Base-by-base conservation (phyloP, 225 moss, liverwort and hornwort species). In the Lunularia cruciata region DNA sequence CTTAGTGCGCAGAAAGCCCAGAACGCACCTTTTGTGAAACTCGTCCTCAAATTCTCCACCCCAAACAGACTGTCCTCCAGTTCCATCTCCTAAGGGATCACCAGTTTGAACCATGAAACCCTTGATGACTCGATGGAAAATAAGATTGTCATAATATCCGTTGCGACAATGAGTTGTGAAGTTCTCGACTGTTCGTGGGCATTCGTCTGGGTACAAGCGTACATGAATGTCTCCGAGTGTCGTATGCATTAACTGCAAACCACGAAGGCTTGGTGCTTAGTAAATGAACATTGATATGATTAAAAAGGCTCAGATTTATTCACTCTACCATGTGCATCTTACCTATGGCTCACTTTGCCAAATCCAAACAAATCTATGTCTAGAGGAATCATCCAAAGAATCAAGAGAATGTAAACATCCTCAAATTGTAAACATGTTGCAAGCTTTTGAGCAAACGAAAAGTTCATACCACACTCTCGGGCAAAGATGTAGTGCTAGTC, bases 1-100 rank as follows among this genome's bases (percentile, higher is more conserved):
- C 14, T 12, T 6, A 6, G 31, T 5, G 20, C 47, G 19, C 28
- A 25, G 5, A 35, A 23, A 4, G 2, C 25, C 47, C n/a, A 20
- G 15, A 22, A 3, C 47, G 34, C 66, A 90, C 96, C 96, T 99
- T 78, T 99, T 99, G 85, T 99, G 93, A 70, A 99, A 99, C 72
- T 99, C 98, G 69, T 99, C 98, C 75, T 99, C 98, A 78, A 99
- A 99, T 75, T 99, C 98, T 62, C 98, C 98, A 57, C 98, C 98
- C 98, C 98, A 99, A 35, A 99, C 82, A 26, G 98, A 99, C 70
- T 99, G 98, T 60, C 98, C 98, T 54, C 98, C 98, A 38, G 98
- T 99, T 47, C 98, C 98, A 80, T 99, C 98, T 63, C 98, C 98
- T 54, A 99, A 83, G 23, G 98, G 98, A 39, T 99, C 98, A 68